Evolutionary conservation across 441 rosid genomes (phyloP).

Genomic region (Gossypium laxum): DNA sequence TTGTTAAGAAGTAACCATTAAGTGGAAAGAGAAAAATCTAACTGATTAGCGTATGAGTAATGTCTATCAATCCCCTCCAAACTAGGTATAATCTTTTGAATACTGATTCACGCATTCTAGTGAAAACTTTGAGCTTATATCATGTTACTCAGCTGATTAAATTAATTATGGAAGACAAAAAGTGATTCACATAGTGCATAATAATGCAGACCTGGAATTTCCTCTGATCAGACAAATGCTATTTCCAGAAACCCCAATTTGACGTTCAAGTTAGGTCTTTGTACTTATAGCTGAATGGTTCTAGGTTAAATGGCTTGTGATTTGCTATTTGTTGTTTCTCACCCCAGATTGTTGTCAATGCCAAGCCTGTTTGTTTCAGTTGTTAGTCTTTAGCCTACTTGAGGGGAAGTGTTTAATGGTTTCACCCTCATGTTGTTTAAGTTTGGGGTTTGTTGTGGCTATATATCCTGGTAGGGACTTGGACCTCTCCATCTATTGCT

Average conservation of each 20-base stretch:
- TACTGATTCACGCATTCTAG: not conserved
- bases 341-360: not conserved
- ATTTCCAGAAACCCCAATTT: not conserved
- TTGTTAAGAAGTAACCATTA: not conserved
- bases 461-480: not conserved
- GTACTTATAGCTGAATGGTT: not conserved
- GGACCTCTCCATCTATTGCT: not conserved
- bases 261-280: conserved; percentile 2
- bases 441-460: not conserved
- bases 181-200: not conserved
- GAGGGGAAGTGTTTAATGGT: not conserved
- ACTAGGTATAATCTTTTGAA: not conserved
- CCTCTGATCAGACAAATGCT: not conserved
- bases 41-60: not conserved
- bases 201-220: not conserved
- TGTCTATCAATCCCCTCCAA: conserved; percentile 3
- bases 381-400: not conserved
- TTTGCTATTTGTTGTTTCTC: conserved; percentile 1
- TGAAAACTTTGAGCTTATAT: not conserved
- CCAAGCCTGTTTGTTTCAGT: not conserved
- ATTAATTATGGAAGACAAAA: not conserved
- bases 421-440: not conserved
- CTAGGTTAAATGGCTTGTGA: not conserved
- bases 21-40: not conserved
- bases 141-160: not conserved